Percentiles rank a stretch among this genome's conserved stretches.
These are phyloP conservation scores for Erigeron canadensis DNA, from an alignment of 129 eudicot genomes.

Conservation along the genomic window DNA sequence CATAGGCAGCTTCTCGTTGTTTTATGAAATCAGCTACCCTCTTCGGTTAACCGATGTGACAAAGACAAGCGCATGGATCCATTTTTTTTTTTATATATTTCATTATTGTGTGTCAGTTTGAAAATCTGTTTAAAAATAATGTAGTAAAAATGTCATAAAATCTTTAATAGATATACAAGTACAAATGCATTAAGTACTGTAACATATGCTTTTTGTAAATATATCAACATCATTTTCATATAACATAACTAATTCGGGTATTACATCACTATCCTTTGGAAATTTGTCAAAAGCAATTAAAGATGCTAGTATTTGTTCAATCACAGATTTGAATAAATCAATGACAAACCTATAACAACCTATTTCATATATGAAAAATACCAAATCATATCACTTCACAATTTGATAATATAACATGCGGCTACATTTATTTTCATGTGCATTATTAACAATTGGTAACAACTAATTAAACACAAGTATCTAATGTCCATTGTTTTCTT, in stretches of 20 bases:
- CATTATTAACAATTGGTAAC: conserved; percentile 28
- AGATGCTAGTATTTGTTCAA: background rate
- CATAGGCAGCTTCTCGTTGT: no score
- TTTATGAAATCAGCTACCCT: no score
- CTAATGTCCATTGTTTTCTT: conserved; percentile 21
- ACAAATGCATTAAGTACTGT: background rate
- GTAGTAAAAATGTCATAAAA: no score
- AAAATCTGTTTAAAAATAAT: no score
- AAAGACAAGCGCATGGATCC: no score
- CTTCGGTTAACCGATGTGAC: no score
- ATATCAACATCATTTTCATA: background rate
- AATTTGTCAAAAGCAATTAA: conserved; percentile 13
- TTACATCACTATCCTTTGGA: background rate
- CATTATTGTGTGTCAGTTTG: no score
- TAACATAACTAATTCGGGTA: background rate
- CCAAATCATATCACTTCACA: background rate
- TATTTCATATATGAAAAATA: background rate
- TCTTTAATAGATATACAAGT: background rate
- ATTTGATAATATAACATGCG: background rate
- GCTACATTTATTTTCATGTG: background rate
- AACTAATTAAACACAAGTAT: conserved; percentile 27
- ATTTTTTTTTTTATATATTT: no score
- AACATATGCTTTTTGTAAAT: background rate
- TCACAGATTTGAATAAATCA: background rate
- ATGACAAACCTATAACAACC: background rate